Conservation (phyloP, 768 basidiomycete species). For the Crassisporium funariophilum region DNA sequence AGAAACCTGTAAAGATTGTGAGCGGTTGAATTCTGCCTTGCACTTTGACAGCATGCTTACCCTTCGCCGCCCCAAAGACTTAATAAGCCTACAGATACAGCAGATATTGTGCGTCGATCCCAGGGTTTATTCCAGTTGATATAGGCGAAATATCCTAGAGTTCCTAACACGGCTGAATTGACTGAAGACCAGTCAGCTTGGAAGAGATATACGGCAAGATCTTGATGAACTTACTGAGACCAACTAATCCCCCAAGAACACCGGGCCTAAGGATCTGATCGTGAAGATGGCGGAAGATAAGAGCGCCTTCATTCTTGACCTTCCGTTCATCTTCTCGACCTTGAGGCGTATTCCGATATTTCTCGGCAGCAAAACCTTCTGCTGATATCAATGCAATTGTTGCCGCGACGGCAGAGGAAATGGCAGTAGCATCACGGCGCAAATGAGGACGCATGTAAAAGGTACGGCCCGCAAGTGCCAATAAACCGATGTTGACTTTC, state of each 20-base stretch:
- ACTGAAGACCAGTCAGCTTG: conserved; percentile 35
- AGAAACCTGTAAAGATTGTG: conserved; percentile 6
- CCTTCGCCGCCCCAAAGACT: conserved; percentile 69
- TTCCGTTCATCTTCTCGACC: conserved; percentile 58
- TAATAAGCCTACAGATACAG: conserved; percentile 58
- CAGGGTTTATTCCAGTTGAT: conserved; percentile 68
- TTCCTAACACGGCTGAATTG: conserved; percentile 64
- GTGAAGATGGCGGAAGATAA: conserved; percentile 53
- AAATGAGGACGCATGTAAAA: conserved; percentile 65
- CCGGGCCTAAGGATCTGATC: conserved; percentile 65
- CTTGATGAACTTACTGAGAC: conserved; percentile 51
- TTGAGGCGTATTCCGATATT: conserved; percentile 57
- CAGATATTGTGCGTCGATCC: conserved; percentile 64
- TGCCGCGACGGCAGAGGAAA: conserved; percentile 56
- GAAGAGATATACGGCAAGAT: not conserved
- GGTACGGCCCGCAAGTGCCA: conserved; percentile 61
- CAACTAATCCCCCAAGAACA: conserved; percentile 65
- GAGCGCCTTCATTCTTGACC: conserved; percentile 59
- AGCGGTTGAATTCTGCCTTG: not conserved
- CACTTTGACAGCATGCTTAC: conserved; percentile 38
- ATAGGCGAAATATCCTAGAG: conserved; percentile 66
- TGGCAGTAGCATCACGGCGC: conserved; percentile 54
- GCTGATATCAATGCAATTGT: conserved; percentile 58
- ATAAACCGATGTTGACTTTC: conserved; percentile 70
- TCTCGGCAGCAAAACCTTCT: conserved; percentile 66